Evolutionary conservation across 257 asterid species (phyloP).

Genomic region (Fraxinus cuspidata): DNA sequence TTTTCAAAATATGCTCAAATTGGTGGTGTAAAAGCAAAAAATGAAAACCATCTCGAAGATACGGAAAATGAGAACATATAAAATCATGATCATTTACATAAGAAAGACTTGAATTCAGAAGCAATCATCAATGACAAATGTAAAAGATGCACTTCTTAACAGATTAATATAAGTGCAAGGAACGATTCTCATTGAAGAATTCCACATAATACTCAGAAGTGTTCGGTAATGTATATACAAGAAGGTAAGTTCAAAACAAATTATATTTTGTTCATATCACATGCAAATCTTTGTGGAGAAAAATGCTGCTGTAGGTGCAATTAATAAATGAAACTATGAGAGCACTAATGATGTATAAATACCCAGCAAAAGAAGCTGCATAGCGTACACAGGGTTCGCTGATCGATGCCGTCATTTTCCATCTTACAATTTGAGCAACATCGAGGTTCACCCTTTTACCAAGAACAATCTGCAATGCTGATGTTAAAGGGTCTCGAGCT

Average conservation of each 20-base stretch:
- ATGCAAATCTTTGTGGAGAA: background rate
- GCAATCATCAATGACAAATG: background rate
- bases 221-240: background rate
- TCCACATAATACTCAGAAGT: background rate
- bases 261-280: background rate
- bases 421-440: constrained; percentile 91
- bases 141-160: background rate
- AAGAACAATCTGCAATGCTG: constrained; percentile 90
- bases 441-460: constrained; percentile 87
- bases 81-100: background rate
- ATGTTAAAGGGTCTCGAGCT: constrained; percentile 89
- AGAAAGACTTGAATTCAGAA: background rate
- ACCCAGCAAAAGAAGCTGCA: constrained; percentile 99
- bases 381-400: constrained; percentile 93
- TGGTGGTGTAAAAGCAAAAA: background rate
- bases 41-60: background rate
- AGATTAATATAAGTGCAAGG: too few species aligned
- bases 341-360: constrained; percentile 33
- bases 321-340: constrained; percentile 4
- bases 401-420: constrained; percentile 73
- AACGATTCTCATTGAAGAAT: background rate
- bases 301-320: constrained; percentile 9
- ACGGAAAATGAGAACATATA: background rate
- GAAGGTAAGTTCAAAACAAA: background rate
- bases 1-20: background rate